A percentile compares a stretch with the other conserved stretches of the same genome.
phyloP scores from a whole-genome alignment of 495 filamentous ascomycete genomes.

The Neurospora sp. region DNA sequence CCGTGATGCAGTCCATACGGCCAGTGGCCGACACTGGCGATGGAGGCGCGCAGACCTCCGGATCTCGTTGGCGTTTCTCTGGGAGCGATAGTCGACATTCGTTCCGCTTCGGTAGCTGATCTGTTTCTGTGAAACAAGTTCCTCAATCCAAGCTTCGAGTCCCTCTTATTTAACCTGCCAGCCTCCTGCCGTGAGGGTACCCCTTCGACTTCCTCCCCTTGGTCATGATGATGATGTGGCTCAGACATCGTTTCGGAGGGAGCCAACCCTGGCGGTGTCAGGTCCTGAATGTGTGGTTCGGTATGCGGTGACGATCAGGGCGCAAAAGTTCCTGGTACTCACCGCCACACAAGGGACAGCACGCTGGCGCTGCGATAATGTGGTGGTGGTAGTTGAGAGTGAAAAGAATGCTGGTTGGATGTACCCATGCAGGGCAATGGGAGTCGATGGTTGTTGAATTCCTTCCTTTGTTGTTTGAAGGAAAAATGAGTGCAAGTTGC shows the following conservation, averaged over 20 bases:
- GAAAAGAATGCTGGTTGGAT: neutral
- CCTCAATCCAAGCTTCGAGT: constrained; percentile 41
- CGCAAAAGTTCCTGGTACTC: neutral
- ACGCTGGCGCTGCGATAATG: neutral
- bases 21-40: constrained; percentile 35
- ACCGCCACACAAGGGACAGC: neutral
- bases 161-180: constrained; percentile 27
- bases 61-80: constrained; percentile 15
- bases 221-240: neutral
- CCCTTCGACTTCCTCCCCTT: constrained; percentile 8
- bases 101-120: constrained; percentile 16
- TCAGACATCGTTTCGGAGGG: neutral
- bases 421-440: neutral
- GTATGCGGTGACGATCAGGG: neutral
- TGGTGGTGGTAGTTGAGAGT: neutral
- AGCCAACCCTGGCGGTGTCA: neutral
- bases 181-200: constrained; percentile 17
- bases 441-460: neutral
- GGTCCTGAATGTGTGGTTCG: neutral
- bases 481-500: neutral
- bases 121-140: constrained; percentile 36
- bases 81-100: constrained; percentile 7
- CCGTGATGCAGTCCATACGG: constrained; percentile 24
- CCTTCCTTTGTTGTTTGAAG: neutral
- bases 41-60: constrained; percentile 31